phyloP scores from a whole-genome alignment of 345 rosid genomes.

The Abelmoschus esculentus region DNA sequence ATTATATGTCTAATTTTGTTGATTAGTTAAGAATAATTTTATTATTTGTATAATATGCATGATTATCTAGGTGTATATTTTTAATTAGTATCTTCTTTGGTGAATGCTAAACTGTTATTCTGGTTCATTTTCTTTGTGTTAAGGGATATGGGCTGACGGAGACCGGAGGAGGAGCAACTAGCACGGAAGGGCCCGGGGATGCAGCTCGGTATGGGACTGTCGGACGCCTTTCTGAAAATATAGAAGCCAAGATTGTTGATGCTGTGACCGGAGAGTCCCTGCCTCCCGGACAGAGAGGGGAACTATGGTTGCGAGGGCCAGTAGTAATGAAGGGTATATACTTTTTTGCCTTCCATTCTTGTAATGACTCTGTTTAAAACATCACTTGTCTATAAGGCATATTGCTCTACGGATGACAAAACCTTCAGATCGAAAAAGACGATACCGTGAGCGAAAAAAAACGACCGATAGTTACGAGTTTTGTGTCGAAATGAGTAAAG shows the following conservation, averaged over 20 bases:
- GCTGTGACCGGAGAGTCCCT: constrained; percentile 56
- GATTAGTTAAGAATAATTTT: too few species aligned
- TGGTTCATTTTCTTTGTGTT: not conserved
- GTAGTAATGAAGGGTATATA: constrained; percentile 62
- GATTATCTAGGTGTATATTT: too few species aligned
- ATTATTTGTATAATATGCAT: too few species aligned
- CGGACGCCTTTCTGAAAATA: constrained; percentile 55
- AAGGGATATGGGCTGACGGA: constrained; percentile 98
- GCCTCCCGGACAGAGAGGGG: constrained; percentile 73
- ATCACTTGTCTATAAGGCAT: not conserved
- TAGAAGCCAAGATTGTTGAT: constrained; percentile 84
- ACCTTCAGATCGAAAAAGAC: not conserved
- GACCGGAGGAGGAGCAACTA: constrained; percentile 53
- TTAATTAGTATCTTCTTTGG: not conserved
- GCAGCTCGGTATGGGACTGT: constrained; percentile 42
- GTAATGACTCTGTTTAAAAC: not conserved
- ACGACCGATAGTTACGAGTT: too few species aligned
- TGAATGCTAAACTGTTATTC: not conserved
- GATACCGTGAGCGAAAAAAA: too few species aligned
- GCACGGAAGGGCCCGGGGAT: constrained; percentile 48
- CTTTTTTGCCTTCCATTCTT: not conserved
- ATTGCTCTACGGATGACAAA: not conserved
- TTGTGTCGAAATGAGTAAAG: too few species aligned
- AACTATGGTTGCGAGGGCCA: constrained; percentile 83
- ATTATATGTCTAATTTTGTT: too few species aligned